Percentiles rank a stretch among this genome's conserved stretches.
phyloP scores from a whole-genome alignment of 495 filamentous ascomycete genomes.

The Penicillium paxilli region DNA sequence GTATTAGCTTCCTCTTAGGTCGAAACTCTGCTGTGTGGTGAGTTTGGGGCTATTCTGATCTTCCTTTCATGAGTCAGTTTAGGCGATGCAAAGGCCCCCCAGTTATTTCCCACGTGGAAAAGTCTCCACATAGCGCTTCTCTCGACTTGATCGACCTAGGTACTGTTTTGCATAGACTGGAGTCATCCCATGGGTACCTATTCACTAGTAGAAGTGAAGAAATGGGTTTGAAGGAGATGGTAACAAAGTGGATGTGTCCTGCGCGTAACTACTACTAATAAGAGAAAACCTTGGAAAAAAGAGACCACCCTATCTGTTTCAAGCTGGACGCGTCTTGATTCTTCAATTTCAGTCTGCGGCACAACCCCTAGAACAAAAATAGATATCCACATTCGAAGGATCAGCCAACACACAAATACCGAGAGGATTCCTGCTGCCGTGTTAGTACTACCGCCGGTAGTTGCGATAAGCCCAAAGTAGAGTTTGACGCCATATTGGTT shows the following conservation, averaged over 20 bases:
- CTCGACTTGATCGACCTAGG: neutral
- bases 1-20: neutral
- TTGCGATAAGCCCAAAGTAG: neutral
- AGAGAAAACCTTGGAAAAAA: neutral
- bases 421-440: neutral
- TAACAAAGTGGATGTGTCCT: neutral
- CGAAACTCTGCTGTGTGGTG: neutral
- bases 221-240: too few relatives aligned
- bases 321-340: neutral
- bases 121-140: conserved; percentile 7
- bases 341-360: neutral
- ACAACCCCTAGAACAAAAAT: neutral
- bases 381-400: neutral
- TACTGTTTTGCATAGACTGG: neutral
- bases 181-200: neutral
- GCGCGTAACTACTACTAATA: too few relatives aligned
- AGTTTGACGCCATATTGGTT: neutral
- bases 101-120: conserved; percentile 15
- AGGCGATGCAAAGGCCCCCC: conserved; percentile 5
- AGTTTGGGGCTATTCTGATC: conserved; percentile 10
- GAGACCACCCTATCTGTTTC: neutral
- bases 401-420: neutral
- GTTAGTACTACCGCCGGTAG: neutral
- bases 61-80: conserved; percentile 1
- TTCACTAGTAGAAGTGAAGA: too few relatives aligned